Evolutionary conservation across 345 rosid species (phyloP).

Genomic region (Gossypium bickii): DNA sequence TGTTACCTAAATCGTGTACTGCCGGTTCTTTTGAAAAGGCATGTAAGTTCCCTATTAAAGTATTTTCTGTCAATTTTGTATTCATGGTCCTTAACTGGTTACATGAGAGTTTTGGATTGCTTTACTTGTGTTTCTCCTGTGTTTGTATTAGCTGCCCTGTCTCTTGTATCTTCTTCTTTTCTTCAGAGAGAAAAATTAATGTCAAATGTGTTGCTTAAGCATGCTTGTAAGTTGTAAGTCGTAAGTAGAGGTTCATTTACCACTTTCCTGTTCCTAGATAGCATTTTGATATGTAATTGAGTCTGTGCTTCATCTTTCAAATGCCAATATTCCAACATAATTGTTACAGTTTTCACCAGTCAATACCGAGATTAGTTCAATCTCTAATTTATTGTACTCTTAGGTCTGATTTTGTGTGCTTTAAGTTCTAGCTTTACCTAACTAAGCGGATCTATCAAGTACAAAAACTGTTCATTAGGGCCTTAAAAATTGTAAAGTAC

Average conservation of each 20-base stretch:
- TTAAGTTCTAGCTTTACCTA: not conserved
- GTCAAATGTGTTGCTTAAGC: not conserved
- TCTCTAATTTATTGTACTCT: not conserved
- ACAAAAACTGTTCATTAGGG: not conserved
- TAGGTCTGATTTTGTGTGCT: not conserved
- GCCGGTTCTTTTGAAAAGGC: slow-evolving; percentile 96
- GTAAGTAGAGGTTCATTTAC: not conserved
- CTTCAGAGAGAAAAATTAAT: not conserved
- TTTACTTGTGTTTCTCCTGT: not conserved
- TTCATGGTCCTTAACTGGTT: not conserved
- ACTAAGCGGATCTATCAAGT: not conserved
- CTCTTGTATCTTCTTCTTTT: not conserved
- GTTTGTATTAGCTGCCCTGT: not conserved
- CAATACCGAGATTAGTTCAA: not conserved
- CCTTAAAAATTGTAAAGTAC: not conserved
- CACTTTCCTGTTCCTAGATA: not conserved
- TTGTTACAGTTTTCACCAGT: not conserved
- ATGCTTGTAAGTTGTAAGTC: not conserved
- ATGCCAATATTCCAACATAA: not conserved
- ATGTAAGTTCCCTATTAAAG: slow-evolving; percentile 67
- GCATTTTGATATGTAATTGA: not conserved
- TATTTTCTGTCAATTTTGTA: slow-evolving; percentile 12
- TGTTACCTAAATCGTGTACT: slow-evolving; percentile 78
- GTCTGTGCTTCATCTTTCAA: not conserved
- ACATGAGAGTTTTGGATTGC: not conserved